Percentiles rank a stretch among this genome's conserved stretches.
phyloP scores from a whole-genome alignment of 495 filamentous ascomycete species.

The Tuber magnatum region DNA sequence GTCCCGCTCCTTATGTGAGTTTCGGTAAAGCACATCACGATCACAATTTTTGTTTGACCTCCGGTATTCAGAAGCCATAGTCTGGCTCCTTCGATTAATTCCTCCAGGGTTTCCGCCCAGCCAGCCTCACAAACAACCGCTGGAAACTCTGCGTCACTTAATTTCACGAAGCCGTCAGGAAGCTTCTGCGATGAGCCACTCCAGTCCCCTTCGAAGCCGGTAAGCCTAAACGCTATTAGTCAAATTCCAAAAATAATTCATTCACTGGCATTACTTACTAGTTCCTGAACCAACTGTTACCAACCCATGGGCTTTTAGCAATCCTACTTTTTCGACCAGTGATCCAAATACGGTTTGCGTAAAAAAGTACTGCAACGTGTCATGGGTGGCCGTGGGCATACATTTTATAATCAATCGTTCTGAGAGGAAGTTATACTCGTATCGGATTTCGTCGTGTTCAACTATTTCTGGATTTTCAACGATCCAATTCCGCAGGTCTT shows the following conservation, averaged over 20 bases:
- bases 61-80: background rate
- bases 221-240: background rate
- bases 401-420: background rate
- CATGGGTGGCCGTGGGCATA: background rate
- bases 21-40: background rate
- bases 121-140: background rate
- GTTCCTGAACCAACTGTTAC: background rate
- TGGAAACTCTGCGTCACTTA: background rate
- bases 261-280: background rate
- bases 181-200: background rate
- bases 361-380: background rate
- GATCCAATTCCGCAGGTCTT: background rate
- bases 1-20: background rate
- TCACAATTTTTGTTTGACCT: background rate
- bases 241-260: background rate
- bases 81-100: background rate
- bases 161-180: background rate
- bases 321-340: background rate
- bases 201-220: background rate
- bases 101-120: background rate
- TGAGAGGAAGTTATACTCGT: background rate
- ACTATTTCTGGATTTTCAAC: background rate
- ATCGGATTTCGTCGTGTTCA: background rate
- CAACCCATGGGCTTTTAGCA: background rate
- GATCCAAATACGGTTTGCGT: background rate